Percentiles rank a stretch among this genome's conserved stretches.
Conservation (phyloP, 2,329 filamentous ascomycete genomes). For the Stromatinia cepivora region DNA sequence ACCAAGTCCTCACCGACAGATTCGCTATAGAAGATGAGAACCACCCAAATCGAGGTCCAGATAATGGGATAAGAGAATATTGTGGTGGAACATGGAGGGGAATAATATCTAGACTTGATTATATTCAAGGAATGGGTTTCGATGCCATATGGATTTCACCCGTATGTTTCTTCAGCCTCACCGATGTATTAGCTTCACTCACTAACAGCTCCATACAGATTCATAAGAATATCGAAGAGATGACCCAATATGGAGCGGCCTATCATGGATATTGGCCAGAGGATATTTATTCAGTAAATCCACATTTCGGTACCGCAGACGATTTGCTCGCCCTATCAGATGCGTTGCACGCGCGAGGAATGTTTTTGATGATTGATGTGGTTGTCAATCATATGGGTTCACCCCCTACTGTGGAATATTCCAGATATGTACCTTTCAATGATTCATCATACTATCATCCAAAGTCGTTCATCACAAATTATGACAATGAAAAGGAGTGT, state of each 20-base stretch:
- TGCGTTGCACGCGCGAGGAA: slow-evolving; percentile 56
- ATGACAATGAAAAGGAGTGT: slow-evolving; percentile 18
- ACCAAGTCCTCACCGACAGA: slow-evolving; percentile 46
- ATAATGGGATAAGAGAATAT: slow-evolving; percentile 36
- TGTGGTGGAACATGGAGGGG: slow-evolving; percentile 51
- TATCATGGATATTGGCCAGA: slow-evolving; percentile 50
- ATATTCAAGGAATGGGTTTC: slow-evolving; percentile 47
- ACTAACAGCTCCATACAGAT: slow-evolving; percentile 5
- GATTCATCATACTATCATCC: slow-evolving; percentile 42
- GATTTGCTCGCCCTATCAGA: slow-evolving; percentile 59
- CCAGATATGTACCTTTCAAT: slow-evolving; percentile 31
- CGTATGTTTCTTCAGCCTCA: neutral
- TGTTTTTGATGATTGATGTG: slow-evolving; percentile 49
- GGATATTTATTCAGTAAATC: slow-evolving; percentile 53
- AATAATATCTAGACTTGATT: slow-evolving; percentile 48
- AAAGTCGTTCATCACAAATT: slow-evolving; percentile 32
- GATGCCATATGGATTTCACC: slow-evolving; percentile 32
- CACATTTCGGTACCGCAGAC: slow-evolving; percentile 57
- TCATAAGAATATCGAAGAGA: slow-evolving; percentile 39
- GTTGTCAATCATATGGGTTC: slow-evolving; percentile 42
- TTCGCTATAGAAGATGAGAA: slow-evolving; percentile 41
- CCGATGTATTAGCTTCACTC: neutral
- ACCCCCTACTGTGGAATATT: slow-evolving; percentile 22
- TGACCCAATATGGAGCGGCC: slow-evolving; percentile 42
- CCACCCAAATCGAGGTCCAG: neutral